Percentiles rank a stretch among this genome's conserved stretches.
Evolutionary conservation across 805 yeast species (phyloP).

Genomic region (Saturnispora silvae): DNA sequence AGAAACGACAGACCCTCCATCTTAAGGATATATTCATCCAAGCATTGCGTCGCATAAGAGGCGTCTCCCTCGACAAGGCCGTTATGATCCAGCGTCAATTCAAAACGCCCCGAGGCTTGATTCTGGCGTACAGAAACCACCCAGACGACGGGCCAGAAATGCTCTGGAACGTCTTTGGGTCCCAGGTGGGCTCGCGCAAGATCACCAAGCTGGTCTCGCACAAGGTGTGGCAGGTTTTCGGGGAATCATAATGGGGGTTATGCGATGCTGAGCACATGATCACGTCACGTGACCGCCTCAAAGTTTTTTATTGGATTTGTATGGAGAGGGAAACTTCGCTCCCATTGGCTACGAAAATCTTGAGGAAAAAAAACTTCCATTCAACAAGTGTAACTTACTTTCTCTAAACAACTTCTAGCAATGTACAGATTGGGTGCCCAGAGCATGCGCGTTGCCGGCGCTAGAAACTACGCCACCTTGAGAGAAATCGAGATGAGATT

Average conservation of each 20-base stretch:
- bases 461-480: slow-evolving; percentile 90
- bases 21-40: slow-evolving; percentile 65
- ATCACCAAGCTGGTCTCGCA: slow-evolving; percentile 42
- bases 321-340: too few species aligned
- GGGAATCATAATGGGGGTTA: neutral
- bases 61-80: slow-evolving; percentile 82
- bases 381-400: neutral
- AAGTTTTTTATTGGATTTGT: too few species aligned
- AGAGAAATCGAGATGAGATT: slow-evolving; percentile 98
- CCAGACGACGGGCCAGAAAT: slow-evolving; percentile 23
- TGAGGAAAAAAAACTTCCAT: neutral
- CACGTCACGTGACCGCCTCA: slow-evolving; percentile 7
- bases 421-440: slow-evolving; percentile 48
- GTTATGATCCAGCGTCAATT: slow-evolving; percentile 57
- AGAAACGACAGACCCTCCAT: slow-evolving; percentile 60
- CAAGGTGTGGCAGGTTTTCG: slow-evolving; percentile 34
- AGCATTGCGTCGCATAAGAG: slow-evolving; percentile 71
- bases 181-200: slow-evolving; percentile 40
- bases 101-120: slow-evolving; percentile 58
- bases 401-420: neutral
- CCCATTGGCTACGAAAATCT: too few species aligned
- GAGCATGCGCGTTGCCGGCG: slow-evolving; percentile 36
- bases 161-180: slow-evolving; percentile 24
- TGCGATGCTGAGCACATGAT: slow-evolving; percentile 3
- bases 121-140: slow-evolving; percentile 33